These are phyloP conservation scores for Chrysoporthe puriensis DNA, from an alignment of 2,329 filamentous ascomycete genomes.

Conservation along the genomic window DNA sequence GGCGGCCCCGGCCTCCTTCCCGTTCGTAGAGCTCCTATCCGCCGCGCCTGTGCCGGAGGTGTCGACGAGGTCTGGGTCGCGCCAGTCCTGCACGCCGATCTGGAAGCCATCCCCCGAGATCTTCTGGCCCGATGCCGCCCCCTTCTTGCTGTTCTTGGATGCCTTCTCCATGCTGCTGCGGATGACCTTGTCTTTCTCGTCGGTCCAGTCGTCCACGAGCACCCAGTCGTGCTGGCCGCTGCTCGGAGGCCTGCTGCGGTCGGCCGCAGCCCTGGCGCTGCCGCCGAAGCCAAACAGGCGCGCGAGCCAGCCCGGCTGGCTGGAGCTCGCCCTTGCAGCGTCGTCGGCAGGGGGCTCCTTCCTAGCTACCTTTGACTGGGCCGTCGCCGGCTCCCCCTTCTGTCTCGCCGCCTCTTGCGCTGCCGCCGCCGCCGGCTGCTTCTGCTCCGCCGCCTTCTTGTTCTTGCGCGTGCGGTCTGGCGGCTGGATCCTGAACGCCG, in stretches of 20 bases:
- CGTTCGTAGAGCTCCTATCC: slow-evolving; percentile 32
- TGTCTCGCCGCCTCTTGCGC: slow-evolving; percentile 31
- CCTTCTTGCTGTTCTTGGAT: slow-evolving; percentile 37
- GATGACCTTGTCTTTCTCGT: slow-evolving; percentile 30
- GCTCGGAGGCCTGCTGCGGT: slow-evolving; percentile 68
- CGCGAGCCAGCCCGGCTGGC: slow-evolving; percentile 48
- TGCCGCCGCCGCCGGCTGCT: slow-evolving; percentile 30
- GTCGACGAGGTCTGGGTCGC: slow-evolving; percentile 73
- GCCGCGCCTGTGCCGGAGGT: slow-evolving; percentile 35
- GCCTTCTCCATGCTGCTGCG: slow-evolving; percentile 42
- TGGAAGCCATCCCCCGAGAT: slow-evolving; percentile 65
- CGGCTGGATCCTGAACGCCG: slow-evolving; percentile 57
- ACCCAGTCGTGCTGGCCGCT: slow-evolving; percentile 79
- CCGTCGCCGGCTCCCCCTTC: slow-evolving; percentile 22
- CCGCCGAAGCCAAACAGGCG: slow-evolving; percentile 45
- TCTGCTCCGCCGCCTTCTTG: slow-evolving; percentile 40
- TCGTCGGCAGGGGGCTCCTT: slow-evolving; percentile 12
- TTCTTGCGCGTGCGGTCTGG: slow-evolving; percentile 44
- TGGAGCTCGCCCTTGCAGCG: slow-evolving; percentile 2
- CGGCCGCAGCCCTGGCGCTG: slow-evolving; percentile 39
- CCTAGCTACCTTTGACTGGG: slow-evolving; percentile 19
- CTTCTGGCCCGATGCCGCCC: slow-evolving; percentile 29
- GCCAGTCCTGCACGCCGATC: slow-evolving; percentile 87
- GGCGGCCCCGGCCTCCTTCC: slow-evolving; percentile 19
- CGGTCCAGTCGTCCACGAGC: slow-evolving; percentile 62